phyloP scores from a whole-genome alignment of 805 yeast genomes.

The Pichia insulana region DNA sequence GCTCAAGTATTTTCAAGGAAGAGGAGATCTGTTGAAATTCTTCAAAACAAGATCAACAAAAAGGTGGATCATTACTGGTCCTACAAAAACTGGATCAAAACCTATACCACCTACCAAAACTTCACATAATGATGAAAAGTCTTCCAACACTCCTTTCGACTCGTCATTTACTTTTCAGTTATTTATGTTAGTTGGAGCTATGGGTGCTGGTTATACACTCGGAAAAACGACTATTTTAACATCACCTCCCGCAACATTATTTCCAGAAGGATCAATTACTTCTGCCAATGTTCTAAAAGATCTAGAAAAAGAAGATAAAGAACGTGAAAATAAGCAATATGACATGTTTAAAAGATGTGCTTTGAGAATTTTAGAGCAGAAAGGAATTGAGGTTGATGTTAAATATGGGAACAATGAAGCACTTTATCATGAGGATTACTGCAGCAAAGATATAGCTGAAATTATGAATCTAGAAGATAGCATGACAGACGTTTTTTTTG shows the following conservation, averaged over 20 bases:
- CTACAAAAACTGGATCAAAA: conserved; percentile 6
- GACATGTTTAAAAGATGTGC: conserved; percentile 23
- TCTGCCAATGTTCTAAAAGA: conserved; percentile 14
- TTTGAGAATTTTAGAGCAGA: conserved; percentile 18
- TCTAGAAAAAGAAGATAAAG: conserved; percentile 10
- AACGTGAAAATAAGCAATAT: conserved; percentile 9
- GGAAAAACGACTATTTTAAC: conserved; percentile 21
- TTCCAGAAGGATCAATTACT: conserved; percentile 23
- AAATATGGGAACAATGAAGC: conserved; percentile 13
- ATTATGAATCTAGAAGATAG: conserved; percentile 16
- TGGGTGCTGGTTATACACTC: conserved; percentile 28
- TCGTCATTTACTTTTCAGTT: conserved; percentile 22
- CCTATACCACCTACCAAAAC: background rate
- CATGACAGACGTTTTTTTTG: conserved; percentile 17
- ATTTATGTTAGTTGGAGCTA: conserved; percentile 23
- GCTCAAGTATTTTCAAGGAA: too few relatives aligned
- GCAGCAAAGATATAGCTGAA: conserved; percentile 16
- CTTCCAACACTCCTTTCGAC: conserved; percentile 14
- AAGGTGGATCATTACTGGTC: conserved; percentile 5
- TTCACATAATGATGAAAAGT: background rate
- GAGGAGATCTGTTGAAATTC: background rate
- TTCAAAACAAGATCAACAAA: background rate
- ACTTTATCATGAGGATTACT: conserved; percentile 9
- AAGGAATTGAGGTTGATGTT: conserved; percentile 15
- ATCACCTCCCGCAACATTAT: conserved; percentile 23